These are phyloP conservation scores for Colletotrichum somersetense DNA, from an alignment of 2,329 filamentous ascomycete species.

Conservation along the genomic window DNA sequence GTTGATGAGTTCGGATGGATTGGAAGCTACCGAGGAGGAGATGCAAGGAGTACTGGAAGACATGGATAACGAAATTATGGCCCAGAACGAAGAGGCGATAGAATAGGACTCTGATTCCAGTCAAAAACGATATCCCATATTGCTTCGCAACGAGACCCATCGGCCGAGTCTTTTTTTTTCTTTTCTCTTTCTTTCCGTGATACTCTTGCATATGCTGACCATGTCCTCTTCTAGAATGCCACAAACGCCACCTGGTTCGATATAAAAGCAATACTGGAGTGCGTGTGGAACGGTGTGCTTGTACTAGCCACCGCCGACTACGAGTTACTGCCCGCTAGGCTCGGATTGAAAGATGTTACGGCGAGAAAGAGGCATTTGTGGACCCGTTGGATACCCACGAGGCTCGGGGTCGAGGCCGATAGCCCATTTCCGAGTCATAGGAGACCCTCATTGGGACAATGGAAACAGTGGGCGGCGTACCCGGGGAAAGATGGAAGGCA, in stretches of 20 bases:
- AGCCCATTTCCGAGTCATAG: neutral
- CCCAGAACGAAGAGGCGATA: conserved; percentile 43
- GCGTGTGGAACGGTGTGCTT: conserved; percentile 3
- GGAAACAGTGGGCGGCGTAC: neutral
- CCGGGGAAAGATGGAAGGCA: conserved; percentile 7
- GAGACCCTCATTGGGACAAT: neutral
- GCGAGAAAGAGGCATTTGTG: neutral
- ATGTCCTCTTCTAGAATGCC: conserved; percentile 30
- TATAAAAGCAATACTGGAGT: conserved; percentile 26
- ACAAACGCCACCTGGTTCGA: conserved; percentile 24
- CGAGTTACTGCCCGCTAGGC: conserved; percentile 24
- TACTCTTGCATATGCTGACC: conserved; percentile 24
- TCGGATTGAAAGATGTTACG: neutral
- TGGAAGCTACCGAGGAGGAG: conserved; percentile 74
- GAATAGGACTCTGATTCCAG: conserved; percentile 21
- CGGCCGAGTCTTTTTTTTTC: neutral
- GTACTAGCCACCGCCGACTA: conserved; percentile 32
- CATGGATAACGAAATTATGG: conserved; percentile 54
- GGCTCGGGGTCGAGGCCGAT: neutral
- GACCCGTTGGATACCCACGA: neutral
- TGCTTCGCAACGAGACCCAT: neutral
- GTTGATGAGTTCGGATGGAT: conserved; percentile 75
- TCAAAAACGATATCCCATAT: conserved; percentile 17
- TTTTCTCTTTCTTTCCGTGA: conserved; percentile 10
- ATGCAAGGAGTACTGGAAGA: conserved; percentile 66